Evolutionary conservation across 176 grass and related monocot genomes (phyloP), one percentile per base, ranked within the genome.

Genomic region (Phoenix roebelenii): DNA sequence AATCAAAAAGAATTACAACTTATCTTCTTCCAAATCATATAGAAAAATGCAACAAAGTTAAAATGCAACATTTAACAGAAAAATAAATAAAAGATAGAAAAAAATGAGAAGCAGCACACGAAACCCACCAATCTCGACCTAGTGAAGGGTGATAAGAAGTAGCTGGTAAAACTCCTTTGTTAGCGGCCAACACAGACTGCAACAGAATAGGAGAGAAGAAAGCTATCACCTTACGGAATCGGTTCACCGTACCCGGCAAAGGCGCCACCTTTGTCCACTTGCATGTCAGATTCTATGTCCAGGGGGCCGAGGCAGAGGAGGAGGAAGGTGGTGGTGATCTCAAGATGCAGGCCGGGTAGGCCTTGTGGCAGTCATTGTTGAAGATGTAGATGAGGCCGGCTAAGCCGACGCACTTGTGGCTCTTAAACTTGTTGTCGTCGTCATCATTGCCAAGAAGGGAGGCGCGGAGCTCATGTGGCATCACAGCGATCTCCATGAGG

Each of bases 321-420:
- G 51, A 22, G 16, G 16, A 20, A 10, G 55, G 29, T 23, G 29
- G 22, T 60, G 51, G 51, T 5, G 51, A 85, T 55, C 66, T 80
- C 55, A 61, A 80, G 16, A 72, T 66, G 66, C 82, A 85, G 7
- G 82, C 66, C 5, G 72, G 72, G 72, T 76, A 80, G 18, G 35
- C 76, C 19, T 67, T 72, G 72, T 85, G 82, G 30, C 52, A 71
- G 24, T 85, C 72, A 24, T 80, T 76, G 60, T 67, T 76, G 56
- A 85, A 68, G 32, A 85, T 65, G 49, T 85, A 85, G 48, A 85
- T 25, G 44, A 72, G 15, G 10, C 76, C 66, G 54, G 80, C 82
- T 20, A 61, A 51, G 25, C 82, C 76, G 2, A 80, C 76, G 50
- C 82, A 85, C 29, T 74, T 79, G 25, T 80, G 65, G 67, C 66